These are phyloP conservation scores for Chrysoporthe cubensis DNA, from an alignment of 2,329 filamentous ascomycete genomes.

Conservation along the genomic window DNA sequence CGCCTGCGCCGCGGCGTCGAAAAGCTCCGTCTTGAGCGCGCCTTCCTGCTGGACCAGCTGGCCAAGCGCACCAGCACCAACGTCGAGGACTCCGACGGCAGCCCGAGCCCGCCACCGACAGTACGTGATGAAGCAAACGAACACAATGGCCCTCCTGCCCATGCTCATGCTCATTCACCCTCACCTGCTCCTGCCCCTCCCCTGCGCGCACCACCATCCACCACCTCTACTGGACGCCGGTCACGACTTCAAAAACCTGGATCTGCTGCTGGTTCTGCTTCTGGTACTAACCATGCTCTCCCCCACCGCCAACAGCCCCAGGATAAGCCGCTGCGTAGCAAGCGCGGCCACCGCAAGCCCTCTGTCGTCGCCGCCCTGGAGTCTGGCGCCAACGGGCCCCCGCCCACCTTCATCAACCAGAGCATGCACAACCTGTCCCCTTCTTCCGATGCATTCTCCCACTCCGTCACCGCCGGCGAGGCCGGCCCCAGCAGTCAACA, in stretches of 20 bases:
- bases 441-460: conserved; percentile 57
- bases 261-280: conserved; percentile 23
- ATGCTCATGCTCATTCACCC: conserved; percentile 25
- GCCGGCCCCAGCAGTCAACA: conserved; percentile 32
- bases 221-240: conserved; percentile 26
- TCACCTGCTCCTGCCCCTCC: conserved; percentile 23
- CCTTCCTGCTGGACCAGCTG: conserved; percentile 74
- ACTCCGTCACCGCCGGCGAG: conserved; percentile 45
- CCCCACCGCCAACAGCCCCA: conserved; percentile 59
- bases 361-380: conserved; percentile 48
- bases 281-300: conserved; percentile 32
- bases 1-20: conserved; percentile 85
- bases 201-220: conserved; percentile 26
- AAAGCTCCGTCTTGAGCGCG: conserved; percentile 87
- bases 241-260: conserved; percentile 19
- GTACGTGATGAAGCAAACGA: conserved; percentile 50
- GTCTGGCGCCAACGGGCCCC: conserved; percentile 35
- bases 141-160: conserved; percentile 22
- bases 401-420: conserved; percentile 51
- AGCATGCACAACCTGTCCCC: conserved; percentile 52
- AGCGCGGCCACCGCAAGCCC: conserved; percentile 70
- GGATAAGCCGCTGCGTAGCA: conserved; percentile 76
- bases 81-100: conserved; percentile 78
- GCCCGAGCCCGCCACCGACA: conserved; percentile 78
- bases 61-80: conserved; percentile 74